Conservation (phyloP, 1,139 yeast species). For the Candida glucosophila region DNA sequence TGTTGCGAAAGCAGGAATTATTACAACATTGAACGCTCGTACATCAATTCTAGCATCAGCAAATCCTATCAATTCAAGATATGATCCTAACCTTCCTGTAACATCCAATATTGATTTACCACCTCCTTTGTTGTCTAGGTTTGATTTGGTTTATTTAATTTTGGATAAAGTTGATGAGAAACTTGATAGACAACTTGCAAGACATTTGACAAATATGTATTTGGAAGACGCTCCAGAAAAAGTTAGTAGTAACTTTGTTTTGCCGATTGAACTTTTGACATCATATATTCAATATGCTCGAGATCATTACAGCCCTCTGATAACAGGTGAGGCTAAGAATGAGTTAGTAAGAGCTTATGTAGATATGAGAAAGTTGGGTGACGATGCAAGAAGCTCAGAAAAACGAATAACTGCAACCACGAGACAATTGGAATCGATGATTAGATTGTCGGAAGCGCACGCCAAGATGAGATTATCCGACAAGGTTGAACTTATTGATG, state of each 20-base stretch:
- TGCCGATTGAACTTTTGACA: conserved; percentile 84
- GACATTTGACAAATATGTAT: conserved; percentile 86
- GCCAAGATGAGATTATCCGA: conserved; percentile 87
- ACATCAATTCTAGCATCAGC: conserved; percentile 95
- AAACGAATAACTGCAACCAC: conserved; percentile 96
- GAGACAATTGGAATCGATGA: conserved; percentile 93
- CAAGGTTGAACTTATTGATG: conserved; percentile 70
- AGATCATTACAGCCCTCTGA: conserved; percentile 67
- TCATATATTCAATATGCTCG: conserved; percentile 88
- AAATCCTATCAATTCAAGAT: conserved; percentile 93
- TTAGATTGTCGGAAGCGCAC: conserved; percentile 90
- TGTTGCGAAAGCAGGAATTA: conserved; percentile 96
- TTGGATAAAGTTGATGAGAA: conserved; percentile 87
- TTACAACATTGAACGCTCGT: conserved; percentile 92
- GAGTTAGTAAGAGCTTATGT: conserved; percentile 89
- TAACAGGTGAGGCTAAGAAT: conserved; percentile 72
- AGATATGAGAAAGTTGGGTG: conserved; percentile 90
- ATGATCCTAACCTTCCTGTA: conserved; percentile 88
- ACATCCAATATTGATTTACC: conserved; percentile 93
- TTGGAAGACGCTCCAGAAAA: conserved; percentile 78
- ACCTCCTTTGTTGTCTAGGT: conserved; percentile 89
- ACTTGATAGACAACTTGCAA: conserved; percentile 78
- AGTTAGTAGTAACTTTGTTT: conserved; percentile 54
- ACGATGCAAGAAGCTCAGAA: conserved; percentile 78
- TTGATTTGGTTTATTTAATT: conserved; percentile 86